phyloP scores from a whole-genome alignment of 73 alveolate genomes.

The Tetrahymena thermophila region DNA sequence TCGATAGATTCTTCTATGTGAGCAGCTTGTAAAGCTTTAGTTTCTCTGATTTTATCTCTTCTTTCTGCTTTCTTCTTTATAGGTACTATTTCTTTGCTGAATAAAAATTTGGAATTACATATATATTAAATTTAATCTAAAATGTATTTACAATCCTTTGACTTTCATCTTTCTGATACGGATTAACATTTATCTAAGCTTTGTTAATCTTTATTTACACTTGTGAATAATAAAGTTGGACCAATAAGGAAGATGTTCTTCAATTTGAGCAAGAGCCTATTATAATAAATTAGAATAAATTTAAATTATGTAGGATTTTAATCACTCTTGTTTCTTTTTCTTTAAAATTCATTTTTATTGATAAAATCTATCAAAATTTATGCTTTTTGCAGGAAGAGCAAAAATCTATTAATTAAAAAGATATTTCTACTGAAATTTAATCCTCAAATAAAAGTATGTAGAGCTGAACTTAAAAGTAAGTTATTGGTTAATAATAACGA shows the following conservation, averaged over 20 bases:
- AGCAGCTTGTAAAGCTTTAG: slow-evolving; percentile 88
- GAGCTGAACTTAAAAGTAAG: background rate
- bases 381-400: background rate
- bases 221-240: slow-evolving; percentile 92
- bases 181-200: slow-evolving; percentile 92
- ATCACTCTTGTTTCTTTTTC: background rate
- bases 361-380: background rate
- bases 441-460: background rate
- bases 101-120: background rate
- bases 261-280: slow-evolving; percentile 89
- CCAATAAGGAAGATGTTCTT: slow-evolving; percentile 94
- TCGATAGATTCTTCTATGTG: slow-evolving; percentile 89
- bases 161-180: slow-evolving; percentile 88
- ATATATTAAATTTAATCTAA: background rate
- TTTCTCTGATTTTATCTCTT: slow-evolving; percentile 95
- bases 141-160: slow-evolving; percentile 44
- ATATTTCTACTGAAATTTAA: background rate
- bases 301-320: background rate
- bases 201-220: slow-evolving; percentile 98
- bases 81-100: slow-evolving; percentile 80
- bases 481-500: background rate
- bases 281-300: background rate
- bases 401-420: background rate
- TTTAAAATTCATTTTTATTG: background rate
- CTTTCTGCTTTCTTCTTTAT: slow-evolving; percentile 96